Conservation (phyloP, 345 rosid genomes). For the Brassica cretica region DNA sequence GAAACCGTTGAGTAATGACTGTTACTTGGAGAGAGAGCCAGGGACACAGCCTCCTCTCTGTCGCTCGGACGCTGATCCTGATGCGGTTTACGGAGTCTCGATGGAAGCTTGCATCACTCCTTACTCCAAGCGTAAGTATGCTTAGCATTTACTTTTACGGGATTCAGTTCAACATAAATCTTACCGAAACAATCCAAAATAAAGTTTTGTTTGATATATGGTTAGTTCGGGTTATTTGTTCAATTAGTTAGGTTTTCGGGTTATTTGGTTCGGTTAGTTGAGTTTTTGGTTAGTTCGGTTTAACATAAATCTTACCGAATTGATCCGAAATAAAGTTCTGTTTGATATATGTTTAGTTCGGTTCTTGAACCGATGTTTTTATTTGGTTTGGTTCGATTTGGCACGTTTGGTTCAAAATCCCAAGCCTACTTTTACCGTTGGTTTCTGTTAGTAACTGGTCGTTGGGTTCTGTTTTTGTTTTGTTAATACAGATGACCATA, state of each 20-base stretch:
- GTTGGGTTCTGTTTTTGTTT: slow-evolving; percentile 6
- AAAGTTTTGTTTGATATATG: no score
- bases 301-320: no score
- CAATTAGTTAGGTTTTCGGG: not conserved
- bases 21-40: slow-evolving; percentile 75
- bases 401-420: not conserved
- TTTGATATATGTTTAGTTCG: not conserved
- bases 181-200: no score
- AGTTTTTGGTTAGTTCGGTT: not conserved
- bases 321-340: no score
- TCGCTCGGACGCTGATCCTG: slow-evolving; percentile 84
- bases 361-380: not conserved
- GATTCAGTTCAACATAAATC: not conserved
- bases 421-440: not conserved
- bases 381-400: not conserved
- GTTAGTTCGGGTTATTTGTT: no score
- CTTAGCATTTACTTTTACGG: not conserved
- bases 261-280: no score
- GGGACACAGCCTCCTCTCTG: slow-evolving; percentile 93
- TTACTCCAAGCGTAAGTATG: slow-evolving; percentile 78
- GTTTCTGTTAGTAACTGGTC: not conserved
- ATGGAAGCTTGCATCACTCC: slow-evolving; percentile 96
- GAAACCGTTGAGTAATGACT: slow-evolving; percentile 88
- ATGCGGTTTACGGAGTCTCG: slow-evolving; percentile 73
- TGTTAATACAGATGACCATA: slow-evolving; percentile 61